Base-by-base conservation (phyloP, 169 alveolate species). In the Cryptosporidium parvum region DNA sequence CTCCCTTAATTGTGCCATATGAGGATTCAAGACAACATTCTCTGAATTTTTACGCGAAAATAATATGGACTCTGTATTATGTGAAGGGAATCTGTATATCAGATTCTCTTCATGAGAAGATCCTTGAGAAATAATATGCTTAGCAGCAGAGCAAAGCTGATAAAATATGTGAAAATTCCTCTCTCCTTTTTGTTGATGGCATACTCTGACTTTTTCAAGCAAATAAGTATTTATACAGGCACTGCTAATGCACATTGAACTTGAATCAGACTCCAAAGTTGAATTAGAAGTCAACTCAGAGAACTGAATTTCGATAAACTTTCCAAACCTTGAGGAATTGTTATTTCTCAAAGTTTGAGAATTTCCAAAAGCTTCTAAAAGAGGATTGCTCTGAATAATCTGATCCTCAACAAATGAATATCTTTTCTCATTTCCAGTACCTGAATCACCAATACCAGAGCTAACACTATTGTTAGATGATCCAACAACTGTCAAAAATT, bases 321-420 rank as follows among this genome's bases (percentile, higher is more conserved):
- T 98, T 8, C 99, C 99, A 93, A 98, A 99, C 35, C 99, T 95
- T 80, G 96, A 89, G 84, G 99, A 96, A 91, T 98, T 98, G 86
- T 97, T 96, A 92, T 98, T 98, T 75, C 98, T 94, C 37, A 97
- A 86, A 3, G 99, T 97, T 89, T 96, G 95, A 0, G 99, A 99
- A 94, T 99, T 99, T 2, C 99, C 99, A 93, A 99, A 97, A 7
- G 99, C 99, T 93, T 99, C 99, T 85, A 98, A 94, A 31, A 99
- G 91, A 2, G 99, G 99, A 92, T 99, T 99, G 52, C 99, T 96
- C 92, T 98, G 99, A 56, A 99, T 91, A 39, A 98, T 98, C 86
- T 97, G 96, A 7, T 91, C 86, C 92, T 96, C 98, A 35, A 95
- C 94, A 52, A 86, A 86, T 33, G 95, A 59, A 12, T 56, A 29